These are phyloP conservation scores for Forsythia suspensa DNA, from an alignment of 257 asterid species.

Conservation along the genomic window DNA sequence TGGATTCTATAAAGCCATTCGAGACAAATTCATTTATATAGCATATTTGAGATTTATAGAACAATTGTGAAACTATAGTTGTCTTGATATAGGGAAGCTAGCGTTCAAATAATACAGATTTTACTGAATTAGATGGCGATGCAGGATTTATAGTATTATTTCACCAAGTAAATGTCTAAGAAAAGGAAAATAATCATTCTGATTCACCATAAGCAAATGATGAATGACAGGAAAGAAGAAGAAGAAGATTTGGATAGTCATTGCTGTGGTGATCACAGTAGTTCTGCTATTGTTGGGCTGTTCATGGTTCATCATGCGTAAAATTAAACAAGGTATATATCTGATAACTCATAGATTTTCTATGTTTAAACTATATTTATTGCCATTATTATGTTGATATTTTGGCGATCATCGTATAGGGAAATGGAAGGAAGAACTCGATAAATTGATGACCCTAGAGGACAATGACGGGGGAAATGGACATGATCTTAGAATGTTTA, in stretches of 20 bases:
- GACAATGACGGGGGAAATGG: slow-evolving; percentile 23
- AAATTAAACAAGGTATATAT: slow-evolving; percentile 20
- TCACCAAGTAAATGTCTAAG: too few species aligned
- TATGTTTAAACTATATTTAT: not conserved
- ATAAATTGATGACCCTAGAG: slow-evolving; percentile 35
- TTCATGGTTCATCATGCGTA: slow-evolving; percentile 21
- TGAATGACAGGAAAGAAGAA: slow-evolving; percentile 25
- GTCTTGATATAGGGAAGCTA: too few species aligned
- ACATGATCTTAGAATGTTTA: slow-evolving; percentile 43
- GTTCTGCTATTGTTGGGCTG: slow-evolving; percentile 20
- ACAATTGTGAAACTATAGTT: too few species aligned
- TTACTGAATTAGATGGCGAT: too few species aligned
- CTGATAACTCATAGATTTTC: not conserved
- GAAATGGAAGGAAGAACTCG: slow-evolving; percentile 32
- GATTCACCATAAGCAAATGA: not conserved
- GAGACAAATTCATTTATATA: too few species aligned
- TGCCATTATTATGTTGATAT: not conserved
- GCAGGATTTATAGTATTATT: too few species aligned
- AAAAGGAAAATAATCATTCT: too few species aligned
- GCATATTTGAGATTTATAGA: too few species aligned
- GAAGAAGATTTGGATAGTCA: slow-evolving; percentile 21
- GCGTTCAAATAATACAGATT: too few species aligned
- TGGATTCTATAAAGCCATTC: too few species aligned
- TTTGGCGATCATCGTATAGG: slow-evolving; percentile 20
- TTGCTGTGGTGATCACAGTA: slow-evolving; percentile 16